phyloP scores from a whole-genome alignment of 441 rosid species.

The Rhodomyrtus psidioides region DNA sequence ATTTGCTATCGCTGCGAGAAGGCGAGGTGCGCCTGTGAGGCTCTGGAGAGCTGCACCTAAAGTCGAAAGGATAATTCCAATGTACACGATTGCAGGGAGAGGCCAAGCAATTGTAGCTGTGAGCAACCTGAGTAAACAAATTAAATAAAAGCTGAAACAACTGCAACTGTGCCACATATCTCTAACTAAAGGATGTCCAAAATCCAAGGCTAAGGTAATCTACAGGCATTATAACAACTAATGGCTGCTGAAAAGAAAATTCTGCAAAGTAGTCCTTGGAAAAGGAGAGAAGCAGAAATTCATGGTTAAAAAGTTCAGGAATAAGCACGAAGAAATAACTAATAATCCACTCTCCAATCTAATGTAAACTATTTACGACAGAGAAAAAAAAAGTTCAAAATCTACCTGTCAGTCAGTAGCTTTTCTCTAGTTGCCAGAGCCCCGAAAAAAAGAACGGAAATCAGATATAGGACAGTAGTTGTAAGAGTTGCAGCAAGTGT shows the following conservation, averaged over 20 bases:
- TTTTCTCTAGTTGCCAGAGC: slow-evolving; percentile 83
- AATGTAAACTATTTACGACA: neutral
- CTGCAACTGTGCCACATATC: neutral
- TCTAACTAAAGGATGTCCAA: neutral
- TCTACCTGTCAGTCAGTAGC: slow-evolving; percentile 94
- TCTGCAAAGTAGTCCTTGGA: slow-evolving; percentile 9
- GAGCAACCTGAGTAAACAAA: slow-evolving; percentile 57
- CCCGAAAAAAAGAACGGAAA: slow-evolving; percentile 79
- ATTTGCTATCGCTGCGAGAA: slow-evolving; percentile 98
- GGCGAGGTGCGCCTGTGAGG: slow-evolving; percentile 94
- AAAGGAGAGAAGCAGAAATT: neutral
- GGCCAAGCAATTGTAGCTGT: slow-evolving; percentile 99
- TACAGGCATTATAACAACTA: neutral
- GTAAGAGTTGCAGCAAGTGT: slow-evolving; percentile 92
- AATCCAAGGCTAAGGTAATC: neutral
- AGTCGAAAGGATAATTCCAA: slow-evolving; percentile 96
- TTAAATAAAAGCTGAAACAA: neutral
- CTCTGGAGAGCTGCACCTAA: slow-evolving; percentile 99
- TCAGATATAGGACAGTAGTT: slow-evolving; percentile 64
- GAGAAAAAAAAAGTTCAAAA: neutral
- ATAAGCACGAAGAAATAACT: neutral
- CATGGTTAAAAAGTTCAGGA: neutral
- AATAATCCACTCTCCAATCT: neutral
- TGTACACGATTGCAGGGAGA: slow-evolving; percentile 69
- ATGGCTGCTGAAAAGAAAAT: neutral